Evolutionary conservation across 331 rosid genomes (phyloP), one percentile per base, ranked within the genome.

Genomic region (Phaseolus coccineus): DNA sequence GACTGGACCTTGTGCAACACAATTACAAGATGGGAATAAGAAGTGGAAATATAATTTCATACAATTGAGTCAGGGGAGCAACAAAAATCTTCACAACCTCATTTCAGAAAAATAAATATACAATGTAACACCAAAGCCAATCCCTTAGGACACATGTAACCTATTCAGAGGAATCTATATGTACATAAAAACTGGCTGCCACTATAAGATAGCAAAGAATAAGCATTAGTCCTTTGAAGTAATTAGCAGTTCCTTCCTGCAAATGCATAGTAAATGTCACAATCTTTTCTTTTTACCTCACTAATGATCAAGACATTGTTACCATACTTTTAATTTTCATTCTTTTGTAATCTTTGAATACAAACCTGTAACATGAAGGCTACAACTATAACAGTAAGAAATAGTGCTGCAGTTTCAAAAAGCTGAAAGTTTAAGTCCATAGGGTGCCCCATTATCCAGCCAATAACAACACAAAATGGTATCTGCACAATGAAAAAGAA

Each of bases 381-480:
- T 7, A 90, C 96, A 1, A 91, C 92, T 55, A 94, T 77, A 46
- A 91, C 97, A 7, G 94, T 94, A 9, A 90, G 84, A 73, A 91
- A 94, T 16, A 90, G 90, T 39, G 89, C 86, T 44, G 91, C 91
- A 1, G 97, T 91, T 91, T 94, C 91, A 40, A 94, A 89, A 80
- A 91, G 92, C 78, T 90, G 92, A 42, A 91, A 94, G 88, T 94
- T 90, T 61, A 90, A 83, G 90, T 94, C 96, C 98, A 94, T 79
- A 11, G 93, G 86, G 10, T 19, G 85, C 46, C 93, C 94, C 87
- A 64, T 83, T 55, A 90, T 89, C 98, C 98, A 94, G 46, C 91
- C 91, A 80, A 83, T 72, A 55, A 90, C 84, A 27, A 94, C 98
- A 71, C 89, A 90, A 82, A 89, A 85, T 16, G 98, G 98, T 82